Evolutionary conservation across 2,329 filamentous ascomycete species (phyloP).

Genomic region (Colletotrichum shisoi): DNA sequence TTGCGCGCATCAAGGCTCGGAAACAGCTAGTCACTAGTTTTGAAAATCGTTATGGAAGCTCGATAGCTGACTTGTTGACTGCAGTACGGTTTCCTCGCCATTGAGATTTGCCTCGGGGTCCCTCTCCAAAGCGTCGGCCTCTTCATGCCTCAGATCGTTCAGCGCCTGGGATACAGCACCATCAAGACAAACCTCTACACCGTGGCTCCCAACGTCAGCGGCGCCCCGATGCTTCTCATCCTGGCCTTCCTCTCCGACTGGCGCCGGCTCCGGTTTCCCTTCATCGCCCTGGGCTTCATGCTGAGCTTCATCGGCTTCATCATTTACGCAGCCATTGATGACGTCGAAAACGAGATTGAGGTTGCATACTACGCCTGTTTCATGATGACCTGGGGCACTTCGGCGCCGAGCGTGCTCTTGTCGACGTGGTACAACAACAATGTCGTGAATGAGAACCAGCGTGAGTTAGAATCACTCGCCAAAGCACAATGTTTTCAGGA

Average conservation of each 20-base stretch:
- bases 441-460: constrained; percentile 76
- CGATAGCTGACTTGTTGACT: not conserved
- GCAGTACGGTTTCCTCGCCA: constrained; percentile 45
- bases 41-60: not conserved
- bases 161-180: constrained; percentile 55
- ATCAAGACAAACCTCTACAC: constrained; percentile 80
- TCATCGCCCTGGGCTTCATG: constrained; percentile 75
- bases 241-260: constrained; percentile 76
- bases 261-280: constrained; percentile 63
- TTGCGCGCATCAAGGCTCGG: rapidly evolving
- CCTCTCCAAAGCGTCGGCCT: constrained; percentile 63
- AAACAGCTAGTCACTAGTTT: not conserved
- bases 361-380: constrained; percentile 65
- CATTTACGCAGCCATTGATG: constrained; percentile 75
- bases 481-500: too few relatives aligned
- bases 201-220: constrained; percentile 79
- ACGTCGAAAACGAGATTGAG: constrained; percentile 62
- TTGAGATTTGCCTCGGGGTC: constrained; percentile 68
- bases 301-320: constrained; percentile 81
- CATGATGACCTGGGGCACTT: constrained; percentile 84
- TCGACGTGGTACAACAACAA: constrained; percentile 80
- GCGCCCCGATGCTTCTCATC: constrained; percentile 74
- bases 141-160: constrained; percentile 62
- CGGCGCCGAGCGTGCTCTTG: constrained; percentile 75
- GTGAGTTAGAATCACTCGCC: constrained; percentile 70